Percentiles rank a stretch among this genome's conserved stretches.
Conservation (phyloP, 148 eudicot species). For the Spergularia marina region DNA sequence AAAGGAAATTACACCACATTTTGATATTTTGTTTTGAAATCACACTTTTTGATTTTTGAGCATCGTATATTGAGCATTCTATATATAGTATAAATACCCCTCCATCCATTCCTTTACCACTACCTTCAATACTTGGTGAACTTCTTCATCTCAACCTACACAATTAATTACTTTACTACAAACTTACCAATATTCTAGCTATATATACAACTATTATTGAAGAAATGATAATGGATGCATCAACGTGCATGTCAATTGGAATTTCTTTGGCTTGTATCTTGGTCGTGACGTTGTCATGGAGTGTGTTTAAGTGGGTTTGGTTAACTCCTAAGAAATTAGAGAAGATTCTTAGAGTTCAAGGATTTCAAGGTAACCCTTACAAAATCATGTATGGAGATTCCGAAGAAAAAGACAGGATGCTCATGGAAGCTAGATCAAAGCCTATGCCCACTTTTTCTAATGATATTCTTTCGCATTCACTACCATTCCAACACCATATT, state of each 20-base stretch:
- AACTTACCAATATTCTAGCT: too few relatives aligned
- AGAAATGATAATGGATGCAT: conserved; percentile 5
- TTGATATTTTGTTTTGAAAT: too few relatives aligned
- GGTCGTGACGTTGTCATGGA: conserved; percentile 20
- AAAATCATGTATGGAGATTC: conserved; percentile 39
- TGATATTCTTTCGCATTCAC: conserved; percentile 19
- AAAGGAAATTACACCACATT: too few relatives aligned
- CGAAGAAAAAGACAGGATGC: conserved; percentile 32
- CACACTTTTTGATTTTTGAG: too few relatives aligned
- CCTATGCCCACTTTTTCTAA: conserved; percentile 24
- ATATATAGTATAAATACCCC: too few relatives aligned
- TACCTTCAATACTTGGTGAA: too few relatives aligned
- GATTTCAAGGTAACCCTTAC: conserved; percentile 45
- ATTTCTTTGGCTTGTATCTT: conserved; percentile 12
- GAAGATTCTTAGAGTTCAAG: conserved; percentile 41
- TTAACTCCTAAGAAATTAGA: conserved; percentile 44
- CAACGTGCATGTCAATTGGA: neutral
- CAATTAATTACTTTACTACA: neutral
- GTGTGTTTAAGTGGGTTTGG: conserved; percentile 45
- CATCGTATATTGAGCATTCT: too few relatives aligned
- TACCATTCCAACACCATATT: conserved; percentile 27
- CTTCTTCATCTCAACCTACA: neutral
- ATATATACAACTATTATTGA: too few relatives aligned
- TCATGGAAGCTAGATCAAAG: conserved; percentile 16
- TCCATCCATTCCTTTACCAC: too few relatives aligned